Percentiles rank a stretch among this genome's conserved stretches.
Evolutionary conservation across 495 filamentous ascomycete genomes (phyloP).

Genomic region (Neurospora intermedia): DNA sequence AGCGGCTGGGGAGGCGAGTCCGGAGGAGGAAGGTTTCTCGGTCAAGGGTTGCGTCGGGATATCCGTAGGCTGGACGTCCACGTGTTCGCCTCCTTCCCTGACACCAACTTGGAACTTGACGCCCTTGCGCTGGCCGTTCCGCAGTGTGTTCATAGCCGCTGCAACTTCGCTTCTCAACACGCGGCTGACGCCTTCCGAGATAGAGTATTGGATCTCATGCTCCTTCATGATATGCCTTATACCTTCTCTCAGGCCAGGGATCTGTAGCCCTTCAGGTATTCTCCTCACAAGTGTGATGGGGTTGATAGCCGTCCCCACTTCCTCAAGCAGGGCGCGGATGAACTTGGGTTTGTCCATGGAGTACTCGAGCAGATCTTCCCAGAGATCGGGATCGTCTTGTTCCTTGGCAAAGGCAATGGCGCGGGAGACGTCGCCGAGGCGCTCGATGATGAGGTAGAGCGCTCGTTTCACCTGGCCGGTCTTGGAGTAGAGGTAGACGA

Average conservation of each 20-base stretch:
- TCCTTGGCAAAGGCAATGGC: conserved; percentile 91
- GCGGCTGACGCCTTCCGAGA: conserved; percentile 78
- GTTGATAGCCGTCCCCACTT: conserved; percentile 86
- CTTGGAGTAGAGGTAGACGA: conserved; percentile 89
- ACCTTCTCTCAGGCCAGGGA: conserved; percentile 78
- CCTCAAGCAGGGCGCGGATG: conserved; percentile 82
- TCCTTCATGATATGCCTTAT: conserved; percentile 80
- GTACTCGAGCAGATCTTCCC: conserved; percentile 91
- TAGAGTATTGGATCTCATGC: conserved; percentile 84
- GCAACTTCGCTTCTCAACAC: conserved; percentile 83
- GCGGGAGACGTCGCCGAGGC: conserved; percentile 74
- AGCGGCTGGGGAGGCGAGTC: background rate
- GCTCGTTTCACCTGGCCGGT: conserved; percentile 87
- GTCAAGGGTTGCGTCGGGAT: conserved; percentile 5
- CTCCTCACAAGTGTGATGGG: conserved; percentile 80
- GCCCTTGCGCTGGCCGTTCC: conserved; percentile 65
- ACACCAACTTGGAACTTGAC: conserved; percentile 75
- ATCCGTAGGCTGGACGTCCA: conserved; percentile 29
- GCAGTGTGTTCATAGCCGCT: conserved; percentile 63
- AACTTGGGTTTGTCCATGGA: conserved; percentile 94
- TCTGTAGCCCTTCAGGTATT: conserved; percentile 84
- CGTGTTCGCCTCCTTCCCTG: conserved; percentile 26
- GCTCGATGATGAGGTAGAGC: conserved; percentile 81
- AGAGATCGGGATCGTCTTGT: conserved; percentile 80
- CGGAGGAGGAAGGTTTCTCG: conserved; percentile 6